Conservation (phyloP, 805 yeast genomes). For the Pichia heedii region DNA sequence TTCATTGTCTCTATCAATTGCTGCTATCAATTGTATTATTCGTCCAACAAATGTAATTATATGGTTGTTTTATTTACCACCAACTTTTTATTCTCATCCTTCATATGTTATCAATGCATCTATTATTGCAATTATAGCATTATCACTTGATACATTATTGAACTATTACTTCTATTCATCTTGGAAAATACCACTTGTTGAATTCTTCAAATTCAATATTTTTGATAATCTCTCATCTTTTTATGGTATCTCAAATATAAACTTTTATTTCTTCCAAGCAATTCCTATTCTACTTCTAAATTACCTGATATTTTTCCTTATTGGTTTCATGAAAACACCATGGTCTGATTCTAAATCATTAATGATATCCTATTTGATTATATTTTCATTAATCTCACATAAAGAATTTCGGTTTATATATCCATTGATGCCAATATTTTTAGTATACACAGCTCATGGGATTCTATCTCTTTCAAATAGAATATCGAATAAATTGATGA, state of each 20-base stretch:
- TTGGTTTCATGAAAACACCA: conserved; percentile 27
- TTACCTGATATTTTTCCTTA: conserved; percentile 51
- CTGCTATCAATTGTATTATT: conserved; percentile 55
- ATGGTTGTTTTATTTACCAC: conserved; percentile 59
- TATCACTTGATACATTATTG: conserved; percentile 32
- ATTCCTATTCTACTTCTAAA: conserved; percentile 67
- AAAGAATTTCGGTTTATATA: conserved; percentile 88
- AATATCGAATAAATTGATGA: conserved; percentile 3
- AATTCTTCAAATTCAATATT: conserved; percentile 73
- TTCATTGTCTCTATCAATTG: conserved; percentile 32
- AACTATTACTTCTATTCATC: conserved; percentile 56
- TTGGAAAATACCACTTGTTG: conserved; percentile 51
- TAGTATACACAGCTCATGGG: conserved; percentile 41
- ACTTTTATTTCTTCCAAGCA: conserved; percentile 77
- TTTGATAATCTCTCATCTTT: conserved; percentile 63
- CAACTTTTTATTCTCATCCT: conserved; percentile 15
- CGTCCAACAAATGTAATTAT: conserved; percentile 79
- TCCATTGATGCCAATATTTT: conserved; percentile 71
- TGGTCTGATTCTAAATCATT: conserved; percentile 20
- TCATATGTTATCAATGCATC: conserved; percentile 4
- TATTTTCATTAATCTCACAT: conserved; percentile 64
- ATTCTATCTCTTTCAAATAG: conserved; percentile 10
- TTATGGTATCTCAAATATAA: conserved; percentile 80
- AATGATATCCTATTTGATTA: conserved; percentile 34
- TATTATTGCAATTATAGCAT: conserved; percentile 14